These are phyloP conservation scores for Fragosphaeria purpurea DNA, from an alignment of 2,329 filamentous ascomycete genomes.

Conservation along the genomic window DNA sequence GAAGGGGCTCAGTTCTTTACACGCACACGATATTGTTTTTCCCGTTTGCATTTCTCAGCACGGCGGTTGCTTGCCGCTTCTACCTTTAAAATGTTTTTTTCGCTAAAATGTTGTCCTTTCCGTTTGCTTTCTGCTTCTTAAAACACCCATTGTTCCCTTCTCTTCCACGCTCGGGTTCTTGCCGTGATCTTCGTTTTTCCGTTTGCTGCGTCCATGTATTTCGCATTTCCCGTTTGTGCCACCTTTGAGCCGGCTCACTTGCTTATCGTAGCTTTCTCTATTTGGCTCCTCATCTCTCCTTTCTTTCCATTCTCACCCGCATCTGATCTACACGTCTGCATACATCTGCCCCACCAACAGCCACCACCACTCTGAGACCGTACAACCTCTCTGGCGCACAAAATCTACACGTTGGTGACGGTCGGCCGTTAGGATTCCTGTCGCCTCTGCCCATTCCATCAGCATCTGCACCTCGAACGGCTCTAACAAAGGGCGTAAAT, in stretches of 20 bases:
- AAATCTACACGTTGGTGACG: conserved; percentile 5
- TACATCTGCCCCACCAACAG: conserved; percentile 36
- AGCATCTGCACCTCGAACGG: conserved; percentile 52
- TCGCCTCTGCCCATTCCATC: conserved; percentile 45
- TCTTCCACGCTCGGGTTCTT: no score
- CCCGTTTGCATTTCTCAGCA: no score
- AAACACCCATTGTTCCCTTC: no score
- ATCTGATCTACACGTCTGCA: background rate
- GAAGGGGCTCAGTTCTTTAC: no score
- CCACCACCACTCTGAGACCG: conserved; percentile 59
- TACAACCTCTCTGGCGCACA: conserved; percentile 24
- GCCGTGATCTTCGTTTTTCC: no score
- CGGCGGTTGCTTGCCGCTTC: no score
- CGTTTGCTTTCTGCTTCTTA: no score
- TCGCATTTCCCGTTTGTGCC: background rate
- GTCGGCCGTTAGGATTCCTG: conserved; percentile 36
- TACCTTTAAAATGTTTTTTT: no score
- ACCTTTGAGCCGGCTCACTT: background rate
- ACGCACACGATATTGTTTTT: no score
- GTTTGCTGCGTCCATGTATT: no score
- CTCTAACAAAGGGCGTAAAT: conserved; percentile 50
- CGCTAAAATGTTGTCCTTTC: no score
- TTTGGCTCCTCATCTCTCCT: background rate
- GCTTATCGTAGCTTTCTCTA: background rate
- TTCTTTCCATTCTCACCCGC: background rate